phyloP scores from a whole-genome alignment of 192 early-diverging fungal species.

The Martensiomyces pterosporus region DNA sequence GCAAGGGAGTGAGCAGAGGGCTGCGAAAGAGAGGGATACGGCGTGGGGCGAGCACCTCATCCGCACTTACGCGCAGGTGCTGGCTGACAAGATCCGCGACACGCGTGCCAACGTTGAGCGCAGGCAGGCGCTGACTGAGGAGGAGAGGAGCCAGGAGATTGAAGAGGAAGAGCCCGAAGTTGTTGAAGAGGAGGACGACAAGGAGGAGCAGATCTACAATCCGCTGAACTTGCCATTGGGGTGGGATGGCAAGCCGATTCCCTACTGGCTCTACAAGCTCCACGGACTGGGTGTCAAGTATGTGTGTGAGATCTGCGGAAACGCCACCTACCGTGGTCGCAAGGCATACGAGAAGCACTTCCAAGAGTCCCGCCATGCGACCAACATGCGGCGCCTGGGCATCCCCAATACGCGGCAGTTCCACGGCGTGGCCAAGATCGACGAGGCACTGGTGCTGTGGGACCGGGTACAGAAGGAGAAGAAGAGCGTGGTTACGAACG shows the following conservation, averaged over 20 bases:
- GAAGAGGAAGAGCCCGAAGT: slow-evolving; percentile 68
- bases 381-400: slow-evolving; percentile 88
- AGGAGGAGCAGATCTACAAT: slow-evolving; percentile 93
- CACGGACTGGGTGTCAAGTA: slow-evolving; percentile 94
- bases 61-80: slow-evolving; percentile 53
- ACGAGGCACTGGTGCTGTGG: slow-evolving; percentile 84
- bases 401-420: slow-evolving; percentile 87
- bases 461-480: slow-evolving; percentile 71
- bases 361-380: slow-evolving; percentile 91
- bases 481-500: slow-evolving; percentile 63
- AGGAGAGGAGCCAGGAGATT: slow-evolving; percentile 71
- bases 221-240: slow-evolving; percentile 93
- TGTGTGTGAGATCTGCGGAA: slow-evolving; percentile 95
- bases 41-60: slow-evolving; percentile 65
- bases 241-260: slow-evolving; percentile 99
- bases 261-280: slow-evolving; percentile 97
- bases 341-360: slow-evolving; percentile 97
- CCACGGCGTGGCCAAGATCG: slow-evolving; percentile 85
- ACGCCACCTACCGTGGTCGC: slow-evolving; percentile 89
- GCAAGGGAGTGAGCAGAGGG: slow-evolving; percentile 38
- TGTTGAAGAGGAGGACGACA: slow-evolving; percentile 61
- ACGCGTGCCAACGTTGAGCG: slow-evolving; percentile 85
- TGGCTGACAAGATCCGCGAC: slow-evolving; percentile 63
- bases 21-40: slow-evolving; percentile 54
- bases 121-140: slow-evolving; percentile 85